These are phyloP conservation scores for Pelargonium australe DNA, from an alignment of 441 rosid genomes.

Conservation along the genomic window DNA sequence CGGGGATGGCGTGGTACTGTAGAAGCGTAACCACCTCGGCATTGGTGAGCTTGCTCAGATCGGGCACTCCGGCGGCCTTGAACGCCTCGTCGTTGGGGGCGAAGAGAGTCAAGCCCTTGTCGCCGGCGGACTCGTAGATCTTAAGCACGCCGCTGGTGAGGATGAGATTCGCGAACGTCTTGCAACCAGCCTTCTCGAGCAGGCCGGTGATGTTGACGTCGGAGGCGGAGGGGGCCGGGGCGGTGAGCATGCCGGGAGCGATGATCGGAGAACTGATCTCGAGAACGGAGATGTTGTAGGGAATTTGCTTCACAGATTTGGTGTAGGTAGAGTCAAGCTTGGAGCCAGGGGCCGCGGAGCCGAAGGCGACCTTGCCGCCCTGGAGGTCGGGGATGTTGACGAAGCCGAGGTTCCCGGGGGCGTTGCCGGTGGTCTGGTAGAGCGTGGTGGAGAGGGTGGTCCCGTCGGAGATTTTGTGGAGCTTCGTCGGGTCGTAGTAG, in stretches of 20 bases:
- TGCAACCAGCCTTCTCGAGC: constrained; percentile 84
- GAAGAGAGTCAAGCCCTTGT: constrained; percentile 70
- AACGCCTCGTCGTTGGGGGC: constrained; percentile 91
- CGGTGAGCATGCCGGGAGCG: constrained; percentile 56
- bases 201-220: constrained; percentile 63
- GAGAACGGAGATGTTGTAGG: constrained; percentile 67
- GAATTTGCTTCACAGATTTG: constrained; percentile 68
- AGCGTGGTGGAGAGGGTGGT: constrained; percentile 72
- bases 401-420: constrained; percentile 72
- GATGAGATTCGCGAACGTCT: constrained; percentile 60
- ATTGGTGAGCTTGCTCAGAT: constrained; percentile 61
- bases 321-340: constrained; percentile 70
- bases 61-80: constrained; percentile 62
- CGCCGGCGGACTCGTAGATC: constrained; percentile 51
- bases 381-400: constrained; percentile 77
- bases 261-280: constrained; percentile 65
- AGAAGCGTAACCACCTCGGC: constrained; percentile 69
- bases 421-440: constrained; percentile 89
- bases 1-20: constrained; percentile 58
- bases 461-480: constrained; percentile 69
- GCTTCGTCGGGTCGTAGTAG: constrained; percentile 67
- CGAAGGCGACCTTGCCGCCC: constrained; percentile 85
- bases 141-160: constrained; percentile 65
- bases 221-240: constrained; percentile 55
- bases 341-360: constrained; percentile 74